These are phyloP conservation scores for Arabidopsis lyrata DNA, from an alignment of 441 rosid species.

Conservation along the genomic window DNA sequence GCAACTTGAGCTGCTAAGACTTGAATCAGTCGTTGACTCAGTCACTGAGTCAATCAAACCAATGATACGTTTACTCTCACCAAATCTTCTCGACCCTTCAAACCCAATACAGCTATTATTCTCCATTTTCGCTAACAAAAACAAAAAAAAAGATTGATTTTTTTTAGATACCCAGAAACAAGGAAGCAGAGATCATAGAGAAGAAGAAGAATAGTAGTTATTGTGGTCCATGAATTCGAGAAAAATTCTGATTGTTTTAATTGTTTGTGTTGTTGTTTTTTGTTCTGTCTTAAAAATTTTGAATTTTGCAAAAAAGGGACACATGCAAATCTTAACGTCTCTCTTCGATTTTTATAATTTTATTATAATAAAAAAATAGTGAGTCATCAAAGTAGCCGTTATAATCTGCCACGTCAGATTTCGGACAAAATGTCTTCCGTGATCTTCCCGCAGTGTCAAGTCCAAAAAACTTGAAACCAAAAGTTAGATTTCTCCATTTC, in stretches of 20 bases:
- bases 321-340: slow-evolving; percentile 47
- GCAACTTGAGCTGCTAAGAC: slow-evolving; percentile 47
- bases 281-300: slow-evolving; percentile 32
- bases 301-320: slow-evolving; percentile 31
- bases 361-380: background rate
- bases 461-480: slow-evolving; percentile 20
- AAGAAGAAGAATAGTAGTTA: slow-evolving; percentile 14
- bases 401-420: slow-evolving; percentile 39
- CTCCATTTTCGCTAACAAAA: slow-evolving; percentile 50
- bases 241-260: slow-evolving; percentile 15
- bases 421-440: slow-evolving; percentile 31
- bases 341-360: slow-evolving; percentile 26
- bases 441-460: slow-evolving; percentile 35
- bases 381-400: slow-evolving; percentile 42
- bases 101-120: slow-evolving; percentile 47
- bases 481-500: slow-evolving; percentile 3
- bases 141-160: background rate
- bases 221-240: slow-evolving; percentile 39
- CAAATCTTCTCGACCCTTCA: slow-evolving; percentile 41
- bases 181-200: slow-evolving; percentile 30
- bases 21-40: slow-evolving; percentile 62
- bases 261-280: slow-evolving; percentile 32
- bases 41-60: slow-evolving; percentile 49
- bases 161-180: slow-evolving; percentile 34
- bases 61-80: slow-evolving; percentile 41